Conservation (phyloP, 495 filamentous ascomycete species). For the Haplographium delicatum region DNA sequence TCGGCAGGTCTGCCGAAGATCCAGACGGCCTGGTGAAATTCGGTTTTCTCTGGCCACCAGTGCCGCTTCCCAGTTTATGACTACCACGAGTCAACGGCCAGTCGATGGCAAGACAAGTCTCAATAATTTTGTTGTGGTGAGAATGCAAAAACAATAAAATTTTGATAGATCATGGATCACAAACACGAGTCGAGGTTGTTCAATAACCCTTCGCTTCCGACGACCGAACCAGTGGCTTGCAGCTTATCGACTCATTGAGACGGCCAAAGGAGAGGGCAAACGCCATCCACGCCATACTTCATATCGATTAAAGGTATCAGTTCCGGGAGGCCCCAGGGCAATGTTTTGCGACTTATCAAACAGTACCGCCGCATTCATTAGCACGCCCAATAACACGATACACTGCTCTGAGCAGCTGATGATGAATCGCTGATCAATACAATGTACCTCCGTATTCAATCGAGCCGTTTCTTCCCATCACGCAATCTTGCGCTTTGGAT, state of each 20-base stretch:
- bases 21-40: no score
- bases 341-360: no score
- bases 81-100: neutral
- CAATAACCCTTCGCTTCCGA: no score
- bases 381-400: no score
- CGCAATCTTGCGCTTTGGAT: no score
- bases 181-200: neutral
- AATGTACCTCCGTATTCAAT: no score
- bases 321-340: neutral
- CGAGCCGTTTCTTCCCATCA: no score
- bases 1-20: constrained; percentile 16
- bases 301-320: neutral
- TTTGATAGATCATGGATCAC: neutral
- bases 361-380: no score
- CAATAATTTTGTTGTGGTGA: neutral
- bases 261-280: constrained; percentile 2
- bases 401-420: no score
- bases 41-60: no score
- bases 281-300: constrained; percentile 1
- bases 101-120: neutral
- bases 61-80: no score
- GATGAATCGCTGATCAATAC: no score
- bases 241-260: constrained; percentile 19
- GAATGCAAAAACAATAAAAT: neutral
- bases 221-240: constrained; percentile 16